A percentile compares a stretch with the other conserved stretches of the same genome.
Evolutionary conservation across 768 basidiomycete species (phyloP).

Genomic region (Boletales sp.): DNA sequence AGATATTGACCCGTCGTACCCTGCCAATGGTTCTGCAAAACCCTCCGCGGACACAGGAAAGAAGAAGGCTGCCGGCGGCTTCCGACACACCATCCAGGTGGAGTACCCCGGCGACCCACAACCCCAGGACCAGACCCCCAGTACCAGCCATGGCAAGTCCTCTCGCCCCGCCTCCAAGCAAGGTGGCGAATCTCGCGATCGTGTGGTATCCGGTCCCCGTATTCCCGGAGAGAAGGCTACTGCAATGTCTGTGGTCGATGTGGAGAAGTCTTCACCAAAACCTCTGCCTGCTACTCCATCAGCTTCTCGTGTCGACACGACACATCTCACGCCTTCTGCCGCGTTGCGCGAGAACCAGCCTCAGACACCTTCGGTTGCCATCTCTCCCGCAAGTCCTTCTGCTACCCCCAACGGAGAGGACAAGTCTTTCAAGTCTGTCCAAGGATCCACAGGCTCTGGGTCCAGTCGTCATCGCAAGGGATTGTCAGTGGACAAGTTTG

Average conservation of each 20-base stretch:
- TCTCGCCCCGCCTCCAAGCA: conserved; percentile 15
- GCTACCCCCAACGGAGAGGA: conserved; percentile 28
- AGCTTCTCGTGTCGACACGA: conserved; percentile 23
- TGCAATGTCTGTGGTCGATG: conserved; percentile 9
- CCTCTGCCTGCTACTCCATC: conserved; percentile 29
- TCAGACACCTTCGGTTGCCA: conserved; percentile 29
- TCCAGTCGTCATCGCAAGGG: conserved; percentile 61
- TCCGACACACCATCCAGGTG: conserved; percentile 93
- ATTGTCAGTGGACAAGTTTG: conserved; percentile 76
- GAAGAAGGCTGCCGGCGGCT: conserved; percentile 42
- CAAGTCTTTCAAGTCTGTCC: conserved; percentile 27
- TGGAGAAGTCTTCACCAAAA: conserved; percentile 17
- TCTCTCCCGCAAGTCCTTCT: conserved; percentile 44
- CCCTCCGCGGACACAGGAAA: conserved; percentile 42
- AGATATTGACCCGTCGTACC: conserved; percentile 18
- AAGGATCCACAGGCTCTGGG: conserved; percentile 36
- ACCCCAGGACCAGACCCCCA: conserved; percentile 20
- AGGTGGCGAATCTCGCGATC: conserved; percentile 14
- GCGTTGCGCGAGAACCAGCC: conserved; percentile 27
- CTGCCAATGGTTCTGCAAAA: conserved; percentile 27
- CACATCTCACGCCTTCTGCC: conserved; percentile 20
- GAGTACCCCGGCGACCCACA: conserved; percentile 71
- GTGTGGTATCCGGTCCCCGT: conserved; percentile 11
- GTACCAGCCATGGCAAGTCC: conserved; percentile 20
- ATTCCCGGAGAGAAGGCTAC: conserved; percentile 16